Conservation (phyloP, 2,329 filamentous ascomycete genomes). For the Botrytis galanthina region DNA sequence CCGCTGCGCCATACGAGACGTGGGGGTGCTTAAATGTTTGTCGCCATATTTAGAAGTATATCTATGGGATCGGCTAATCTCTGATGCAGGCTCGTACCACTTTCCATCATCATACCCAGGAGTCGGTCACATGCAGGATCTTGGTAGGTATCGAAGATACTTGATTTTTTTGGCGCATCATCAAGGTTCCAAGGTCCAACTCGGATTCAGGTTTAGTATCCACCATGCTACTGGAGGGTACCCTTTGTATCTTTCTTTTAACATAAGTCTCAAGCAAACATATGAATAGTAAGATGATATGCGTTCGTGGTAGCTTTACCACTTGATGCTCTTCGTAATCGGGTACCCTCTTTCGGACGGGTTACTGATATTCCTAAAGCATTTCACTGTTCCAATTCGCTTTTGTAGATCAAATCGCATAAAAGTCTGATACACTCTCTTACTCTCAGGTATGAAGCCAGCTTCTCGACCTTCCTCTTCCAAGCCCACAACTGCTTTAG, state of each 20-base stretch:
- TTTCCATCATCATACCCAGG: not conserved
- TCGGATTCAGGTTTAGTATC: not conserved
- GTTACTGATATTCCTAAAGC: not conserved
- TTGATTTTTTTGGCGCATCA: not conserved
- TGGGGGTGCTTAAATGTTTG: not conserved
- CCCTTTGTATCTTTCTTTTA: too few species aligned
- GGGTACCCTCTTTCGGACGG: not conserved
- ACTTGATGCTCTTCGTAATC: not conserved
- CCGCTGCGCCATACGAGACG: not conserved
- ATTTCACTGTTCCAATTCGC: conserved; percentile 5
- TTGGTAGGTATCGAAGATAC: too few species aligned
- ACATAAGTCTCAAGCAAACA: not conserved
- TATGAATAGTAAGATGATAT: too few species aligned
- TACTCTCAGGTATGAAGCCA: not conserved
- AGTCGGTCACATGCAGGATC: not conserved
- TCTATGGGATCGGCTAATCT: not conserved
- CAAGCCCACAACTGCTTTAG: not conserved
- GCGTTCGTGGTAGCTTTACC: not conserved
- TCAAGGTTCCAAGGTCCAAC: too few species aligned
- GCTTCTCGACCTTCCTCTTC: conserved; percentile 9
- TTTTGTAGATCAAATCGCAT: not conserved
- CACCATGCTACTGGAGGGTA: too few species aligned
- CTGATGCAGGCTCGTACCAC: not conserved
- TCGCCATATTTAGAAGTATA: not conserved
- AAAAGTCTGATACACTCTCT: not conserved